Evolutionary conservation across 306 rosid genomes (phyloP).

Genomic region (Oxytropis ochrocephala): DNA sequence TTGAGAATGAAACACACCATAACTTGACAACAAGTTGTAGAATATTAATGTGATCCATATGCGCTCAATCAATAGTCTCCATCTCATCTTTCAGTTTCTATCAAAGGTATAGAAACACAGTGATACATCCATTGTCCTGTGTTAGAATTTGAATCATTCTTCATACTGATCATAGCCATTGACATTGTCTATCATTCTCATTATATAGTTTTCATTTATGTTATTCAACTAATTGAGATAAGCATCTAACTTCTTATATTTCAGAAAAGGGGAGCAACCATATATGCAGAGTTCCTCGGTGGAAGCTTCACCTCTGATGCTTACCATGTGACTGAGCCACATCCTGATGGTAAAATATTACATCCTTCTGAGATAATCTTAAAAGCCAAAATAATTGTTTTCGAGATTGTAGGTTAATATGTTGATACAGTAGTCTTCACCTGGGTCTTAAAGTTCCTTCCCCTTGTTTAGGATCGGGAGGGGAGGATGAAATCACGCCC

Average conservation of each 20-base stretch:
- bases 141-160: constrained; percentile 2
- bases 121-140: background rate
- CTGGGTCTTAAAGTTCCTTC: background rate
- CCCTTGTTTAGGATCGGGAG: background rate
- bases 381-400: background rate
- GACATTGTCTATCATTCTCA: background rate
- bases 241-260: constrained; percentile 13
- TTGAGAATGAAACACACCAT: background rate
- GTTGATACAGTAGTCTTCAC: background rate
- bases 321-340: constrained; percentile 77
- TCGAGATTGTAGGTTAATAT: background rate
- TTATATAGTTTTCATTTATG: background rate
- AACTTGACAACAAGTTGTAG: background rate
- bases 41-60: background rate
- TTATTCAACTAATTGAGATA: background rate
- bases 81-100: constrained; percentile 1
- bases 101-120: background rate
- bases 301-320: constrained; percentile 88
- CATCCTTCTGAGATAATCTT: background rate
- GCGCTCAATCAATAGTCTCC: background rate
- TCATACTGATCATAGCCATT: background rate
- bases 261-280: constrained; percentile 76
- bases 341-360: constrained; percentile 71
- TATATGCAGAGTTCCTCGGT: constrained; percentile 88
- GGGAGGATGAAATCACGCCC: background rate